Conservation (phyloP, 768 basidiomycete genomes). For the Solioccasus polychromus region DNA sequence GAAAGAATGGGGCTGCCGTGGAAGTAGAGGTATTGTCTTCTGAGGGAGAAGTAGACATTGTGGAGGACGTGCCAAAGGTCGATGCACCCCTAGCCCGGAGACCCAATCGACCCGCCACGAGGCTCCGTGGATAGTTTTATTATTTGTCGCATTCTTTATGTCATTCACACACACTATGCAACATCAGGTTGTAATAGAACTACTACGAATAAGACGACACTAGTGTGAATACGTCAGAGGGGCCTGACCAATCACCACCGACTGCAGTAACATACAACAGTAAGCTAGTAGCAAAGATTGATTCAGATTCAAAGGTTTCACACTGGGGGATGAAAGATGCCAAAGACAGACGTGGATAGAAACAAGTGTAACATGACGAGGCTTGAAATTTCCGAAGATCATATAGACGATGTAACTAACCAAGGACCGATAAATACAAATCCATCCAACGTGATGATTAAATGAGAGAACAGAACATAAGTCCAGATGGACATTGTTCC, state of each 20-base stretch:
- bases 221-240: too few relatives aligned
- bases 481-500: constrained; percentile 25
- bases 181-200: too few relatives aligned
- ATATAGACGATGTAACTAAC: constrained; percentile 13
- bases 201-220: too few relatives aligned
- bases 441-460: constrained; percentile 21
- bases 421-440: constrained; percentile 23
- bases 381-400: constrained; percentile 4
- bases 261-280: too few relatives aligned
- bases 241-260: too few relatives aligned
- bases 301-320: too few relatives aligned
- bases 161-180: too few relatives aligned
- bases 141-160: constrained; percentile 14
- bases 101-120: constrained; percentile 17
- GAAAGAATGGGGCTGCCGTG: constrained; percentile 17
- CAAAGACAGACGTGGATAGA: neutral
- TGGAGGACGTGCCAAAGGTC: constrained; percentile 27
- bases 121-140: constrained; percentile 29
- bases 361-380: constrained; percentile 1
- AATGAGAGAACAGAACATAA: constrained; percentile 30
- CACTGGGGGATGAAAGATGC: neutral
- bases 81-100: constrained; percentile 9
- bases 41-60: constrained; percentile 40
- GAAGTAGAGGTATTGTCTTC: constrained; percentile 27
- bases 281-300: too few relatives aligned